Evolutionary conservation across 352 stramenopile species (phyloP).

Genomic region (Globisporangium iwayamae): DNA sequence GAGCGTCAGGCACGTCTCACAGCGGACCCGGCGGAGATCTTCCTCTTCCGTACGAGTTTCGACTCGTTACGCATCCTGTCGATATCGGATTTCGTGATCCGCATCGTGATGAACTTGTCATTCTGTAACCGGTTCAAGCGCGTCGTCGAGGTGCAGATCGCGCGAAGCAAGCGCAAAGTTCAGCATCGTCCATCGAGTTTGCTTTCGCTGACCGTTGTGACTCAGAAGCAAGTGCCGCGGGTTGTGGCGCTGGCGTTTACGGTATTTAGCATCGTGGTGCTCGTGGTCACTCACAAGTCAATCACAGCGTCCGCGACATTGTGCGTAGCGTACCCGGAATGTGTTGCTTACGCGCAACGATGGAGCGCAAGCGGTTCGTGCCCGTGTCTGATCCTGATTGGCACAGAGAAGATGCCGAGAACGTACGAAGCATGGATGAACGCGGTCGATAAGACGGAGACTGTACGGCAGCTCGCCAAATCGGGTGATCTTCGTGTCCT

Average conservation of each 20-base stretch:
- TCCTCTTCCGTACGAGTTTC: slow-evolving; percentile 25
- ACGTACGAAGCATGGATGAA: slow-evolving; percentile 34
- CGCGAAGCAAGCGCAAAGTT: neutral
- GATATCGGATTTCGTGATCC: slow-evolving; percentile 17
- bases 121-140: slow-evolving; percentile 17
- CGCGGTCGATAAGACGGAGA: slow-evolving; percentile 20
- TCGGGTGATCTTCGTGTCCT: slow-evolving; percentile 27
- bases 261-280: slow-evolving; percentile 10
- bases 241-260: slow-evolving; percentile 10
- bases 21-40: slow-evolving; percentile 23
- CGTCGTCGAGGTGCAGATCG: slow-evolving; percentile 26
- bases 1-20: slow-evolving; percentile 27
- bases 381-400: slow-evolving; percentile 31
- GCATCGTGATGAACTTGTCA: neutral
- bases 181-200: neutral
- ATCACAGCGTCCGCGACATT: slow-evolving; percentile 10
- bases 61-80: slow-evolving; percentile 32
- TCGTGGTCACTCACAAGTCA: slow-evolving; percentile 6
- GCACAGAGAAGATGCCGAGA: slow-evolving; percentile 22
- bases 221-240: slow-evolving; percentile 8
- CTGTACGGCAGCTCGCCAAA: slow-evolving; percentile 20
- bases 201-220: no score
- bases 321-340: slow-evolving; percentile 23
- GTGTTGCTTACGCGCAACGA: slow-evolving; percentile 24
- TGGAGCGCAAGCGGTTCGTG: slow-evolving; percentile 12